Evolutionary conservation across 1,284 basidiomycete species (phyloP).

Genomic region (Marasmius fiardii): DNA sequence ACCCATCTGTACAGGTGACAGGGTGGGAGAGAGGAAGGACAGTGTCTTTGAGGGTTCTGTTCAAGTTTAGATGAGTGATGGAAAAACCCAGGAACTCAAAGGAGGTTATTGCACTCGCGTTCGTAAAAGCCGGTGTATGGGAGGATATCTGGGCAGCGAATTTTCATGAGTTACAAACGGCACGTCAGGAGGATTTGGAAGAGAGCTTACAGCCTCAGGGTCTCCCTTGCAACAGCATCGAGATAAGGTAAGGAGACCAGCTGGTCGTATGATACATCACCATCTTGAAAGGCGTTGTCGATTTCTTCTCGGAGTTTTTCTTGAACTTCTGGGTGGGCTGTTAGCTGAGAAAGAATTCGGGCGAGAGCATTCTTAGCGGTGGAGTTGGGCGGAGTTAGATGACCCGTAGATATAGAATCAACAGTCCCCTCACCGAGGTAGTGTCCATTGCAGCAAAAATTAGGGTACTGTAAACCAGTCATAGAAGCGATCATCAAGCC

Average conservation of each 20-base stretch:
- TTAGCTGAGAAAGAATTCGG: conserved; percentile 21
- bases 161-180: neutral
- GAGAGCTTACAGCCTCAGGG: conserved; percentile 20
- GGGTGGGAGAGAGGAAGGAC: conserved; percentile 21
- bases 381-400: neutral
- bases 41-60: conserved; percentile 18
- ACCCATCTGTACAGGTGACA: conserved; percentile 22
- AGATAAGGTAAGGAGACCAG: conserved; percentile 30
- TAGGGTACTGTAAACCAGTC: conserved; percentile 6
- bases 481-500: no score
- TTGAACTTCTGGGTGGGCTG: conserved; percentile 20
- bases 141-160: conserved; percentile 18
- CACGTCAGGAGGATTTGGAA: neutral
- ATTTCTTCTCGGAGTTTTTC: conserved; percentile 23
- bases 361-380: conserved; percentile 19
- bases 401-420: neutral
- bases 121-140: conserved; percentile 13
- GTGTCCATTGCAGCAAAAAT: conserved; percentile 30
- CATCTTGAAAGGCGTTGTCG: conserved; percentile 11
- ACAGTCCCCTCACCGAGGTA: conserved; percentile 16
- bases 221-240: conserved; percentile 32
- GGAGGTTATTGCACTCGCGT: conserved; percentile 6
- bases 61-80: neutral
- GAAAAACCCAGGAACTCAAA: neutral
- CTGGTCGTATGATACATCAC: conserved; percentile 22